phyloP scores from a whole-genome alignment of 2,329 filamentous ascomycete species.

The Trichoderma sp. region DNA sequence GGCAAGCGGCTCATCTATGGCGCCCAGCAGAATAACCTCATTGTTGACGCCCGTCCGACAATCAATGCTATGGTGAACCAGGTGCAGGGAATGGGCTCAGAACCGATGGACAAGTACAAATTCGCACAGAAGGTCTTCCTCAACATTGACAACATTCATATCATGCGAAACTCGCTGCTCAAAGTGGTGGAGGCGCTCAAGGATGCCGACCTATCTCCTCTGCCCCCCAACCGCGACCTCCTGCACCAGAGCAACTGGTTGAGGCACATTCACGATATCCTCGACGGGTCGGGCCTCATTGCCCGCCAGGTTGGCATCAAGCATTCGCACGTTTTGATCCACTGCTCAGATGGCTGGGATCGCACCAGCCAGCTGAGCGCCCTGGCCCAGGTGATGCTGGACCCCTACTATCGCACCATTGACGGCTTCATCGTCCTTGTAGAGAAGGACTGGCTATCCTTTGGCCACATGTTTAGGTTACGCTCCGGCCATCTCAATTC shows the following conservation, averaged over 20 bases:
- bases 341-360: constrained; percentile 99
- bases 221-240: constrained; percentile 79
- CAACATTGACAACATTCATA: constrained; percentile 97
- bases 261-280: constrained; percentile 79
- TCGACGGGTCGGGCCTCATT: constrained; percentile 84
- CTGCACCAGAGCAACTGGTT: constrained; percentile 87
- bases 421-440: constrained; percentile 93
- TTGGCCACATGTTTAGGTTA: constrained; percentile 95
- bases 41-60: constrained; percentile 91
- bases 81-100: constrained; percentile 86
- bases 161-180: constrained; percentile 89
- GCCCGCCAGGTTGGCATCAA: constrained; percentile 85
- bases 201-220: constrained; percentile 82
- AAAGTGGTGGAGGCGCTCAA: constrained; percentile 89
- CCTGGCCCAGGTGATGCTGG: constrained; percentile 87
- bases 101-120: constrained; percentile 97
- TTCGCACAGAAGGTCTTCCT: constrained; percentile 90
- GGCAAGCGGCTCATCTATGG: constrained; percentile 75
- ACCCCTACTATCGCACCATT: constrained; percentile 92
- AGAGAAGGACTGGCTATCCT: constrained; percentile 97
- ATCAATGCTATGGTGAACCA: constrained; percentile 96
- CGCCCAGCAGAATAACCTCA: constrained; percentile 89
- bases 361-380: constrained; percentile 93
- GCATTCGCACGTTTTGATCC: constrained; percentile 92
- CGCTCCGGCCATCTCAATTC: constrained; percentile 85